Base-by-base conservation (phyloP, 192 early-diverging fungal species). In the Coemansia asiatica region DNA sequence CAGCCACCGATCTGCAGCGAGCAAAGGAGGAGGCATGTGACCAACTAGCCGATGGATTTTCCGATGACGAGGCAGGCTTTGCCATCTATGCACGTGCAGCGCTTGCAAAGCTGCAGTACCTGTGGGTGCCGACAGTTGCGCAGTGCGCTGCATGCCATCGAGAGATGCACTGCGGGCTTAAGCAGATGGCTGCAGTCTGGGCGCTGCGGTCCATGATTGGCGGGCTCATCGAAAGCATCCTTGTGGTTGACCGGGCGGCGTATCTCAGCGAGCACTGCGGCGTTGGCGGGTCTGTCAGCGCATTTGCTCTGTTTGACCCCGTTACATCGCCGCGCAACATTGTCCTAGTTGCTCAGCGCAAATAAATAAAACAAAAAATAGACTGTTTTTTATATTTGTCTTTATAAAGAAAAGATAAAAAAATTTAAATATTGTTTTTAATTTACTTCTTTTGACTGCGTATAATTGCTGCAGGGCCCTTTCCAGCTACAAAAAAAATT, bases 131-230 rank as follows among this genome's bases (percentile, higher is more conserved):
- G n/a, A 64, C 60, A 7, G 56, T 73, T 35, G 64, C 61, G 46
- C 62, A 71, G 46, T 76, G 71, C 56, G 46, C 63, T 46, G 63
- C 57, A 25, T 79, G 76, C 57, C 50, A 82, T 8, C 72, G 72
- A 8, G 73, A 72, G 22, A 59, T 72, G 21, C 35, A 51, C n/a
- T 55, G 64, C 16, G 69, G 81, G 33, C 72, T 87, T 46, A 70
- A 61, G 50, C 85, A 88, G 64, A 85, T 96, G 60, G 89, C 90
- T 2, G 84, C 88, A 15, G 85, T 90, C 22, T 96, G 94, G 93
- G 92, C 93, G 35, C 72, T 96, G 36, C 72, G 90, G 36, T 84
- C 89, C 0, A 71, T 96, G 72, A 66, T 94, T 12, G 89, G 87
- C 1, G 87, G 88, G 51, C 73, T 87, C 5, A 81, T 93, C 38